Evolutionary conservation across 2,329 filamentous ascomycete genomes (phyloP), one percentile per base, ranked within the genome.

Genomic region (Epichloe typhina): DNA sequence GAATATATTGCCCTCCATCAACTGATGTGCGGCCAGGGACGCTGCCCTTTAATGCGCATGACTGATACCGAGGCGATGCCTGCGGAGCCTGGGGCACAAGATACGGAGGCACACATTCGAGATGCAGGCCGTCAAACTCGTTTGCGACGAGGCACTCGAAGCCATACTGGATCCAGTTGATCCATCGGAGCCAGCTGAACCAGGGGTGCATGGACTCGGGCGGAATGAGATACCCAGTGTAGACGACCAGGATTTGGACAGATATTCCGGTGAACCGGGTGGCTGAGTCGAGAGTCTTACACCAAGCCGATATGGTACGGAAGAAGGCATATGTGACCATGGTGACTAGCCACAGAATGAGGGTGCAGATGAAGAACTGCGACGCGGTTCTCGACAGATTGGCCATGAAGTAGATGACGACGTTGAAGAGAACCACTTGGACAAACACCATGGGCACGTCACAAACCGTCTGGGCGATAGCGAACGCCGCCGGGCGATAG

Each of bases 361-460:
- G 64, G 53, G 79, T 75, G 57, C 79, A 77, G 50, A 83, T 81
- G 61, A 83, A 86, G 62, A 84, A 86, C 23, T 83, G 74, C 42
- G 79, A 82, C 0, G 84, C 74, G 31, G 79, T 77, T 31, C 82
- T 70, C 49, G 82, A 74, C 2, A 91, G 72, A 47, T 84, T 80
- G 0, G 82, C 78, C 82, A 91, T 83, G 66, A 89, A 90, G 69
- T 90, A 91, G 38, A 90, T 71, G 17, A 83, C 75, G 39, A 87
- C 46, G 54, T 85, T 85, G 68, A 89, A 90, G 19, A 80, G 67
- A 50, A 84, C 67, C 0, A 83, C 72, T 56, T 86, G 84, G 7
- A 75, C 50, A 12, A 88, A 69, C 55, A 90, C 80, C 5, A 75
- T 56, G 0, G 80, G 65, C 69, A 83, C 55, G 77, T 88, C 80